A percentile compares a stretch with the other conserved stretches of the same genome.
Evolutionary conservation across 805 yeast species (phyloP).

Genomic region (Starmera quercuum): DNA sequence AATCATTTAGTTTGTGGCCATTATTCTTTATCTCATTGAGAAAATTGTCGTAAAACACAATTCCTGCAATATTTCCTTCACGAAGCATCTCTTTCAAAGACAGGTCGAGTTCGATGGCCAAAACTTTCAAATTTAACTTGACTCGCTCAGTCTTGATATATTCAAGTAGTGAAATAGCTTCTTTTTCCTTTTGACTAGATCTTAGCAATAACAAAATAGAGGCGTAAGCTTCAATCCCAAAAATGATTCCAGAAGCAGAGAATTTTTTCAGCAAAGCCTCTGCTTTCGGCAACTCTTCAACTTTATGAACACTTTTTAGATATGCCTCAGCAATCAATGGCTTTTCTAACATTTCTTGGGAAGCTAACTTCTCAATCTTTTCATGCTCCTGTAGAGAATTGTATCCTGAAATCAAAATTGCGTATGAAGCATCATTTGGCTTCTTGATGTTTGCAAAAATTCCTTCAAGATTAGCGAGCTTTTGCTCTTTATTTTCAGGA

Average conservation of each 20-base stretch:
- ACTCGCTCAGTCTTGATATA: slow-evolving; percentile 35
- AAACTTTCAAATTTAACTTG: slow-evolving; percentile 54
- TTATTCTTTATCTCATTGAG: slow-evolving; percentile 32
- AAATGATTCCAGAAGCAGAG: slow-evolving; percentile 25
- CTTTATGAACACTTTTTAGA: slow-evolving; percentile 12
- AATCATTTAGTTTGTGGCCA: slow-evolving; percentile 33
- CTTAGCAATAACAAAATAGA: slow-evolving; percentile 38
- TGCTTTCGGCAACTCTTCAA: slow-evolving; percentile 6
- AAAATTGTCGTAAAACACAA: slow-evolving; percentile 28
- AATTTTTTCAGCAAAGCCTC: slow-evolving; percentile 3
- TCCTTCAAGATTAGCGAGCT: slow-evolving; percentile 30
- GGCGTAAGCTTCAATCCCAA: slow-evolving; percentile 42
- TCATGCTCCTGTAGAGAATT: slow-evolving; percentile 35
- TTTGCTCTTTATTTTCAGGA: slow-evolving; percentile 17
- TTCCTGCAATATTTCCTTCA: slow-evolving; percentile 35
- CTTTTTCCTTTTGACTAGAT: slow-evolving; percentile 31
- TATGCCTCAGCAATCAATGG: slow-evolving; percentile 17
- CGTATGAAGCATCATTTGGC: slow-evolving; percentile 42
- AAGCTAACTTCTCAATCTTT: slow-evolving; percentile 32
- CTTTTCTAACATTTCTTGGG: slow-evolving; percentile 24
- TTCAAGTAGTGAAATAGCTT: slow-evolving; percentile 42
- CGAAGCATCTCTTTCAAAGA: slow-evolving; percentile 37
- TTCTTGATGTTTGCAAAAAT: slow-evolving; percentile 25
- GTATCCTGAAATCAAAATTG: slow-evolving; percentile 40
- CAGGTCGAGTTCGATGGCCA: slow-evolving; percentile 49